Evolutionary conservation across 345 rosid genomes (phyloP).

Genomic region (Melastoma malabathricum): DNA sequence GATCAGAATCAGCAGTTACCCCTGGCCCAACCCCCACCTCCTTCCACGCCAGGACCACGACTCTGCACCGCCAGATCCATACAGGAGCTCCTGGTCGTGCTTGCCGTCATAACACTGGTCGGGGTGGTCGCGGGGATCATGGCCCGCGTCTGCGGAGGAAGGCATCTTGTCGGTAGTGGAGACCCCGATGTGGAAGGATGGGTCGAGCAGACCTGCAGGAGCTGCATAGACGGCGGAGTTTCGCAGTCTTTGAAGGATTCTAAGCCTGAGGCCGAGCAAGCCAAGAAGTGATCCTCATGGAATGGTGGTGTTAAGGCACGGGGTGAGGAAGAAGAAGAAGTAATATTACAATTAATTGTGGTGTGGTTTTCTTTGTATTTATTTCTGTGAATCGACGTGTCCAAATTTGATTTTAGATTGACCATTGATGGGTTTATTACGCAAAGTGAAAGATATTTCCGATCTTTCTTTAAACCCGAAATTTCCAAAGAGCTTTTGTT

Average conservation of each 20-base stretch:
- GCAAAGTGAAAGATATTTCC: too few species aligned
- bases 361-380: too few species aligned
- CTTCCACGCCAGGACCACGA: constrained; percentile 16
- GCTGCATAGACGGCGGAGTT: constrained; percentile 76
- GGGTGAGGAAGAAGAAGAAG: too few species aligned
- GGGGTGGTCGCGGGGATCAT: constrained; percentile 61
- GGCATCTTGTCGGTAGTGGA: constrained; percentile 48
- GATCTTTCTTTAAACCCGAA: too few species aligned
- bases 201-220: constrained; percentile 70
- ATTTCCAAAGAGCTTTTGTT: too few species aligned
- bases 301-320: too few species aligned
- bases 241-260: constrained; percentile 20
- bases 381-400: too few species aligned
- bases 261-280: constrained; percentile 25
- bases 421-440: too few species aligned
- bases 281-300: constrained; percentile 34
- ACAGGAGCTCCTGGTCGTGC: constrained; percentile 65
- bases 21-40: constrained; percentile 8
- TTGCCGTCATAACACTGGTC: constrained; percentile 67
- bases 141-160: constrained; percentile 65
- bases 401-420: too few species aligned
- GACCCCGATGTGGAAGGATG: constrained; percentile 83
- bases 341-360: too few species aligned
- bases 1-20: too few species aligned
- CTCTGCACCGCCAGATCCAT: constrained; percentile 36